Conservation (phyloP, 2,329 filamentous ascomycete species). For the Aureobasidium vineae region DNA sequence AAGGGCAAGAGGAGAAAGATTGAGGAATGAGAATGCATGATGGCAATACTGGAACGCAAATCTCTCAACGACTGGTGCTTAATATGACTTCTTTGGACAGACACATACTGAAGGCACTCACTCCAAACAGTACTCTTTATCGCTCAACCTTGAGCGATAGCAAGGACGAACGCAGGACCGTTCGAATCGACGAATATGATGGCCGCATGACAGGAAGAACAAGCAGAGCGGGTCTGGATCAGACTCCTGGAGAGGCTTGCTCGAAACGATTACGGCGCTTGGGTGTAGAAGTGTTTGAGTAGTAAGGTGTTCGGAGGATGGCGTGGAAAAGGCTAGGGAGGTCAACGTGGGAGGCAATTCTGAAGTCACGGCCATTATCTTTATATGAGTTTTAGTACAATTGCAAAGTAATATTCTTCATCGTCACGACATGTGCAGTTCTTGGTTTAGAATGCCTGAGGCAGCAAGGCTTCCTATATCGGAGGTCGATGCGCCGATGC, state of each 20-base stretch:
- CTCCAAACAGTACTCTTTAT: not conserved
- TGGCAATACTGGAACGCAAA: not conserved
- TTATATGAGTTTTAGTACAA: not conserved
- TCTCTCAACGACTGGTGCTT: not conserved
- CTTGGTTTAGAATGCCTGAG: not conserved
- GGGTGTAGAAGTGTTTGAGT: not conserved
- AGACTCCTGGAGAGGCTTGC: not conserved
- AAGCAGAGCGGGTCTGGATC: not conserved
- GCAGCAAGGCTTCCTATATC: not conserved
- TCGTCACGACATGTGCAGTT: not conserved
- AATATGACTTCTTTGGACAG: not conserved
- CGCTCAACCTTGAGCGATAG: not conserved
- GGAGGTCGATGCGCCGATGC: not conserved
- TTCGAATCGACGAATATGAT: not conserved
- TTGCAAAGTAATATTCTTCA: constrained; percentile 7
- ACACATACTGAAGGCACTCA: not conserved
- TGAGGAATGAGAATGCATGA: constrained; percentile 31
- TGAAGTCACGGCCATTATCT: not conserved
- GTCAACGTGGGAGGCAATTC: not conserved
- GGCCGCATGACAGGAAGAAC: not conserved
- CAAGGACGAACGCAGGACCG: constrained; percentile 14
- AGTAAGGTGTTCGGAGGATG: not conserved
- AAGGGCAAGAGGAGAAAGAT: constrained; percentile 89
- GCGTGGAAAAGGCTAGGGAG: not conserved
- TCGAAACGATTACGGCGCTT: not conserved